A percentile compares a stretch with the other conserved stretches of the same genome.
phyloP scores from a whole-genome alignment of 805 yeast genomes.

The Wickerhamiella kazuoi region DNA sequence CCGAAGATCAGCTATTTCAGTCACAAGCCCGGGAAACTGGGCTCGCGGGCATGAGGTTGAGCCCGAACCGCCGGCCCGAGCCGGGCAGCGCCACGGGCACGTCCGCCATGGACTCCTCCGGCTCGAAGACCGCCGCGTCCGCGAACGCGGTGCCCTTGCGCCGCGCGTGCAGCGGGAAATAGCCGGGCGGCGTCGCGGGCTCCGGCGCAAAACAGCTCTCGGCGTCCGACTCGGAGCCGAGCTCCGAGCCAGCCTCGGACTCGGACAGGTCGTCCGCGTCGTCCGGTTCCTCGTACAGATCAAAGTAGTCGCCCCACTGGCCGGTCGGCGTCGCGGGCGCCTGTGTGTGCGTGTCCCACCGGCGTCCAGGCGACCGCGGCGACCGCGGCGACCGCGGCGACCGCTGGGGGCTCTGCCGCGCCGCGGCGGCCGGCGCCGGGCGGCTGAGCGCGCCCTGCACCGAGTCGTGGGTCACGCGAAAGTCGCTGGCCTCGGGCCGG shows the following conservation, averaged over 20 bases:
- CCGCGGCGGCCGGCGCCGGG: neutral
- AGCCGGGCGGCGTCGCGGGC: neutral
- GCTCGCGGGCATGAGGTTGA: neutral
- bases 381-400: neutral
- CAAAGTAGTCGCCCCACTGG: slow-evolving; percentile 1
- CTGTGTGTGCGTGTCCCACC: slow-evolving; percentile 2
- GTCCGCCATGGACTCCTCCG: neutral
- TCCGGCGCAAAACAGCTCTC: neutral
- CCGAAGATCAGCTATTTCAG: neutral
- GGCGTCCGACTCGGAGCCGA: neutral
- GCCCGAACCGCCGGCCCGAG: neutral
- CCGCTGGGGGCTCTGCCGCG: neutral
- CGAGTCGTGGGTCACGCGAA: neutral
- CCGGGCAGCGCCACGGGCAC: neutral
- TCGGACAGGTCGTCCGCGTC: neutral
- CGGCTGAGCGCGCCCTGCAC: neutral
- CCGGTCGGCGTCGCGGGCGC: neutral
- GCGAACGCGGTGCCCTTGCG: neutral
- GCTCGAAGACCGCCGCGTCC: neutral
- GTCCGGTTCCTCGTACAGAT: slow-evolving; percentile 1
- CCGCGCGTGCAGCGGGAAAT: neutral
- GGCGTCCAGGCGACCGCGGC: no score
- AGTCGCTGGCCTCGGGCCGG: neutral
- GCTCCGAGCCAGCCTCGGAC: neutral
- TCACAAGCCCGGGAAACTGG: neutral